Evolutionary conservation across 2,329 filamentous ascomycete species (phyloP).

Genomic region (Incumbomyces delicatus): DNA sequence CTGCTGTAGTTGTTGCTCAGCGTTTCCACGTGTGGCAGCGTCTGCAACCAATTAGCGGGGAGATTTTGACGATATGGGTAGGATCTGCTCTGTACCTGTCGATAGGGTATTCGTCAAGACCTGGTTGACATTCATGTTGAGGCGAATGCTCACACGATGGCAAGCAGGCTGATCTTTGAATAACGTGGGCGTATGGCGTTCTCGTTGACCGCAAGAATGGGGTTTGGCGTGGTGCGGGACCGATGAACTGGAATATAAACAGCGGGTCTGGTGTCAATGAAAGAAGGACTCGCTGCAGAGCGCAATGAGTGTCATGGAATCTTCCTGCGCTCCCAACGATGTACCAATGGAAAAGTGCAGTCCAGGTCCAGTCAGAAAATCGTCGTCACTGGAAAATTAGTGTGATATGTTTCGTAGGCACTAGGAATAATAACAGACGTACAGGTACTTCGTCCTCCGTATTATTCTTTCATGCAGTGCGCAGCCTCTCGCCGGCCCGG

Average conservation of each 20-base stretch:
- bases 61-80: conserved; percentile 6
- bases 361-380: no score
- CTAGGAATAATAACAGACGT: no score
- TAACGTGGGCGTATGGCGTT: not conserved
- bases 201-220: not conserved
- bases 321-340: not conserved
- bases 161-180: conserved; percentile 14
- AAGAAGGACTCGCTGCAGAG: conserved; percentile 14
- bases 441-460: no score
- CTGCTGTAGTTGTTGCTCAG: conserved; percentile 87
- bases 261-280: conserved; percentile 17
- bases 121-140: conserved; percentile 90
- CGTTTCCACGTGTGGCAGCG: conserved; percentile 76
- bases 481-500: no score
- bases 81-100: conserved; percentile 55
- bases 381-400: conserved; percentile 8
- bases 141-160: conserved; percentile 10
- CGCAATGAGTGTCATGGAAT: not conserved
- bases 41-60: conserved; percentile 50
- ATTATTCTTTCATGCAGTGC: no score
- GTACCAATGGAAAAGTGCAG: not conserved
- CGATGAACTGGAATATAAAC: not conserved
- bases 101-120: conserved; percentile 96
- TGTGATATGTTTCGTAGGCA: not conserved
- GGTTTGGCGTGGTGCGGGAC: not conserved